These are phyloP conservation scores for Calonectria pauciramosa DNA, from an alignment of 2,329 filamentous ascomycete species.

Conservation along the genomic window DNA sequence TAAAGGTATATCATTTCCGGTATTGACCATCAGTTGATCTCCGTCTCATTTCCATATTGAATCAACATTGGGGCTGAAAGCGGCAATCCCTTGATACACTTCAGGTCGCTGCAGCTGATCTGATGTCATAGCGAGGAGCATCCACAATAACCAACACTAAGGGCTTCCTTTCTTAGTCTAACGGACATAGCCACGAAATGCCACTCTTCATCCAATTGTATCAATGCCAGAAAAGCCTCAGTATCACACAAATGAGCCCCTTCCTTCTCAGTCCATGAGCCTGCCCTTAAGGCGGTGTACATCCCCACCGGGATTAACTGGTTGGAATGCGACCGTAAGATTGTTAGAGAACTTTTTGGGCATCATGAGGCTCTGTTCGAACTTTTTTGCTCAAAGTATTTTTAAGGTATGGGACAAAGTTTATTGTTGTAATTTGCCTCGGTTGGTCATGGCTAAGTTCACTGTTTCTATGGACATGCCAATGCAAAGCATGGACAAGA, in stretches of 20 bases:
- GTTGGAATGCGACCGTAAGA: not conserved
- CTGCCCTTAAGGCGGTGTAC: not conserved
- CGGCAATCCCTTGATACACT: not conserved
- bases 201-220: not conserved
- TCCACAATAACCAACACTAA: not conserved
- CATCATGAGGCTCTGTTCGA: not conserved
- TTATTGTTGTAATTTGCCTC: not conserved
- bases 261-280: not conserved
- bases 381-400: not conserved
- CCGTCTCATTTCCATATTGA: not conserved
- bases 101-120: not conserved
- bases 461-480: not conserved
- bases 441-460: not conserved
- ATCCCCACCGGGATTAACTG: not conserved
- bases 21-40: not conserved
- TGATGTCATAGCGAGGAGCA: slow-evolving; percentile 7
- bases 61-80: not conserved
- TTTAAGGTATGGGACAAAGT: not conserved
- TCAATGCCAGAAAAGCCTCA: not conserved
- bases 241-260: not conserved
- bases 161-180: not conserved
- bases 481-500: not conserved
- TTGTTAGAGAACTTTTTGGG: not conserved
- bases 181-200: slow-evolving; percentile 6
- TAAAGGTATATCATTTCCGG: not conserved